phyloP scores from a whole-genome alignment of 1,139 yeast genomes.

The Debaryomyces sp. region DNA sequence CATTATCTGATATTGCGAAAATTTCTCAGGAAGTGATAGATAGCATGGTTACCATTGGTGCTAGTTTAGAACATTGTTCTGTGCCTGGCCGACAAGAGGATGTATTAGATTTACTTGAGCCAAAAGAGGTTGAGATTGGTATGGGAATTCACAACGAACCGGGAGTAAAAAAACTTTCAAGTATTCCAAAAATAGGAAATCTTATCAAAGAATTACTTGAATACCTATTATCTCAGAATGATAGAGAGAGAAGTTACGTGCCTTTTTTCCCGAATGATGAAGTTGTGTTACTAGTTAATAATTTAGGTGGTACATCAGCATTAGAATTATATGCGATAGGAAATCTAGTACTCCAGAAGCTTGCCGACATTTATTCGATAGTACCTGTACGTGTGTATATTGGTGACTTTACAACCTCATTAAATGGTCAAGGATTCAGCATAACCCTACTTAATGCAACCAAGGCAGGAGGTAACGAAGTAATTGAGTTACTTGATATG shows the following conservation, averaged over 20 bases:
- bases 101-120: constrained; percentile 15
- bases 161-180: constrained; percentile 62
- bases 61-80: constrained; percentile 74
- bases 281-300: constrained; percentile 62
- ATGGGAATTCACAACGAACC: constrained; percentile 89
- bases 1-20: background rate
- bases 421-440: constrained; percentile 77
- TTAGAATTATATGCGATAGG: constrained; percentile 52
- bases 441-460: constrained; percentile 64
- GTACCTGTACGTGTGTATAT: constrained; percentile 62
- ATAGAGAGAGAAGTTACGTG: constrained; percentile 61
- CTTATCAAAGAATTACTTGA: background rate
- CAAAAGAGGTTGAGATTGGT: constrained; percentile 69
- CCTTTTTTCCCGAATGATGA: constrained; percentile 55
- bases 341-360: background rate
- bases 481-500: constrained; percentile 54
- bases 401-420: constrained; percentile 70
- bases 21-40: constrained; percentile 21
- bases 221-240: constrained; percentile 23
- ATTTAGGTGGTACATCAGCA: constrained; percentile 57
- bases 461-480: constrained; percentile 31
- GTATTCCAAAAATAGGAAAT: constrained; percentile 58
- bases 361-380: constrained; percentile 56
- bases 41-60: constrained; percentile 68
- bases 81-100: constrained; percentile 64